Conservation (phyloP, 2,329 filamentous ascomycete genomes). For the Stagonosporopsis vannaccii region DNA sequence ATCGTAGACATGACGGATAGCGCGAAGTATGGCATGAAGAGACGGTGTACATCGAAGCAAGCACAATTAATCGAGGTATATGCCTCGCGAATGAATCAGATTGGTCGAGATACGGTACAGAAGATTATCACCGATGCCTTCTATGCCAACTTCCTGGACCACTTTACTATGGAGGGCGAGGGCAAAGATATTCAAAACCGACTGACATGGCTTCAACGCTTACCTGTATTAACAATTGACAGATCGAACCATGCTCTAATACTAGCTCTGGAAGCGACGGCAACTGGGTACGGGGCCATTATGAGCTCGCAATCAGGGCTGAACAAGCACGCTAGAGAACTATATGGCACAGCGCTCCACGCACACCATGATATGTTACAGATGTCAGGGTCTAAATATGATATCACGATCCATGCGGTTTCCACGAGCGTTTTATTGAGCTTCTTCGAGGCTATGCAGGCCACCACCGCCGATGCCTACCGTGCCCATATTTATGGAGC, state of each 20-base stretch:
- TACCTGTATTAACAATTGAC: constrained; percentile 33
- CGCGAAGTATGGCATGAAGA: constrained; percentile 26
- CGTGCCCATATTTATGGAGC: constrained; percentile 41
- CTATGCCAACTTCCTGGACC: constrained; percentile 36
- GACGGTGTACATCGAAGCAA: constrained; percentile 5
- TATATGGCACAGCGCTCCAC: constrained; percentile 40
- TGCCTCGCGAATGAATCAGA: neutral
- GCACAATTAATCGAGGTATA: neutral
- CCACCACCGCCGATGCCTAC: constrained; percentile 39
- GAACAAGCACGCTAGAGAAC: constrained; percentile 28
- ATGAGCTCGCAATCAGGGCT: constrained; percentile 30
- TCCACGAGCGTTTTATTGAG: constrained; percentile 42
- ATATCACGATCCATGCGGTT: constrained; percentile 41
- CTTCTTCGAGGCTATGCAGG: constrained; percentile 43
- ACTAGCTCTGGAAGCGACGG: constrained; percentile 38
- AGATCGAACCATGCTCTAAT: constrained; percentile 34
- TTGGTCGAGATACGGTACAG: neutral
- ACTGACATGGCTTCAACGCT: constrained; percentile 39
- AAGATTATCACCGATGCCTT: constrained; percentile 19
- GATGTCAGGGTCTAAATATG: constrained; percentile 9
- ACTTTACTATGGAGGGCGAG: constrained; percentile 38
- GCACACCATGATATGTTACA: constrained; percentile 28
- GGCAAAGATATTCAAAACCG: constrained; percentile 32
- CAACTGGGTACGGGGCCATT: constrained; percentile 36
- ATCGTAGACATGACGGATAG: constrained; percentile 41